A percentile compares a stretch with the other conserved stretches of the same genome.
phyloP scores from a whole-genome alignment of 1,284 basidiomycete genomes.

The Melampsora larici-populina region DNA sequence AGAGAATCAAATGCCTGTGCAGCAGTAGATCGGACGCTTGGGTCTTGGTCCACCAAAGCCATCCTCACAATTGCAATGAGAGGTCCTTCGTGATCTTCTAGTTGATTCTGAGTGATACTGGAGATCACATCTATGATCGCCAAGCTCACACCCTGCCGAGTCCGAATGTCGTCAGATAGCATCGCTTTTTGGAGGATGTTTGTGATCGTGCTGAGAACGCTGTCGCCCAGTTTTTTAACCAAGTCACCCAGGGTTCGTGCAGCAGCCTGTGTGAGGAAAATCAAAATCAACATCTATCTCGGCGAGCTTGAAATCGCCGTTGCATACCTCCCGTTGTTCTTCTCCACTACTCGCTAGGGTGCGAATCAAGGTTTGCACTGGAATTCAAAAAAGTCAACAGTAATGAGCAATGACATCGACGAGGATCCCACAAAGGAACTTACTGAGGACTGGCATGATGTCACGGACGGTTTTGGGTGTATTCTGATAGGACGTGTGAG shows the following conservation, averaged over 20 bases:
- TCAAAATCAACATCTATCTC: not conserved
- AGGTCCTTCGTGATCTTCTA: slow-evolving; percentile 84
- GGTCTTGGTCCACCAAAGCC: slow-evolving; percentile 82
- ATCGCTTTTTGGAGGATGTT: slow-evolving; percentile 63
- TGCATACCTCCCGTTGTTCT: slow-evolving; percentile 36
- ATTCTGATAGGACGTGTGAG: slow-evolving; percentile 18
- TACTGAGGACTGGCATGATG: slow-evolving; percentile 80
- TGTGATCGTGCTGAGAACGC: slow-evolving; percentile 79
- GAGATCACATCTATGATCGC: slow-evolving; percentile 85
- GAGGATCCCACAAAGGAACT: slow-evolving; percentile 51
- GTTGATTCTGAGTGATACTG: slow-evolving; percentile 76
- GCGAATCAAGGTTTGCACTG: slow-evolving; percentile 43
- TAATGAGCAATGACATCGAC: not conserved
- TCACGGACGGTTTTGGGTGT: slow-evolving; percentile 70
- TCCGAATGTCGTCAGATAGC: slow-evolving; percentile 67
- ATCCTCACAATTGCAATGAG: slow-evolving; percentile 80
- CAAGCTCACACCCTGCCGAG: slow-evolving; percentile 82
- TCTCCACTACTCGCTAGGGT: slow-evolving; percentile 40
- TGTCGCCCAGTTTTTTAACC: slow-evolving; percentile 93
- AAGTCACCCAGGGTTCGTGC: slow-evolving; percentile 81
- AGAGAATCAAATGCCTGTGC: slow-evolving; percentile 90
- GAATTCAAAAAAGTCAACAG: not conserved
- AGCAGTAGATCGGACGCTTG: slow-evolving; percentile 82
- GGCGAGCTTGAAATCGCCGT: not conserved
- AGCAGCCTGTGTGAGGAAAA: slow-evolving; percentile 55